Percentiles rank a stretch among this genome's conserved stretches.
phyloP scores from a whole-genome alignment of 208 protist genomes.

The Wallacemonas rigidus region DNA sequence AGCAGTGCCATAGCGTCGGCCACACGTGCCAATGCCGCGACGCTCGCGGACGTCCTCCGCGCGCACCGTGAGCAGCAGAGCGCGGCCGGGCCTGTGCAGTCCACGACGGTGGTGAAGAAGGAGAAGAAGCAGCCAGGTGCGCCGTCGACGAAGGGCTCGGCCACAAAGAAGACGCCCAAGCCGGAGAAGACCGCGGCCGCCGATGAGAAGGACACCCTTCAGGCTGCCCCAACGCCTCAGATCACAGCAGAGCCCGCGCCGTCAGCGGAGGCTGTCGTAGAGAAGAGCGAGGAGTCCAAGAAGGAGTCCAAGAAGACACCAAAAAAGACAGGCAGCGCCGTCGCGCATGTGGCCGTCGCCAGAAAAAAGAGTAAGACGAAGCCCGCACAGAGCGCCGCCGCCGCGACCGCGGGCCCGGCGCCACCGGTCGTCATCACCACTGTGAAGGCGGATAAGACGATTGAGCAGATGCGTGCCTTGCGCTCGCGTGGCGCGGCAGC shows the following conservation, averaged over 20 bases:
- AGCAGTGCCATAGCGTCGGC: slow-evolving; percentile 7
- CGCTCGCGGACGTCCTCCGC: slow-evolving; percentile 35
- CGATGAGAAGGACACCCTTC: not conserved
- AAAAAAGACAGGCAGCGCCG: not conserved
- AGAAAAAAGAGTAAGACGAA: slow-evolving; percentile 17
- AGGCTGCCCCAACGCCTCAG: not conserved
- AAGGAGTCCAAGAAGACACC: slow-evolving; percentile 4
- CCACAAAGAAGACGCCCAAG: not conserved
- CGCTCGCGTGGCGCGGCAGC: slow-evolving; percentile 36
- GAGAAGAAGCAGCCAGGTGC: slow-evolving; percentile 20
- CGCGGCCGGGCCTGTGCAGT: slow-evolving; percentile 33
- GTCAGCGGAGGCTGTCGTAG: not conserved
- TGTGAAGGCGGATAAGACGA: slow-evolving; percentile 33
- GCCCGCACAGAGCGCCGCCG: slow-evolving; percentile 12
- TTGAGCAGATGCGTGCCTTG: slow-evolving; percentile 50
- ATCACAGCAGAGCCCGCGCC: slow-evolving; percentile 1
- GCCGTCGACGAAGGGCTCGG: slow-evolving; percentile 10
- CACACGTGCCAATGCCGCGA: slow-evolving; percentile 6
- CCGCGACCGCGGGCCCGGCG: not conserved
- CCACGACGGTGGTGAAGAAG: slow-evolving; percentile 36
- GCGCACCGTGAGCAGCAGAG: slow-evolving; percentile 34
- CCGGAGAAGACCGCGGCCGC: not conserved
- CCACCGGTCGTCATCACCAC: slow-evolving; percentile 29
- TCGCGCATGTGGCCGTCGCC: slow-evolving; percentile 5
- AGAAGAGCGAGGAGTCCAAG: slow-evolving; percentile 15